Base-by-base conservation (phyloP, 75 land plant genomes). In the Azolla pinnata region DNA sequence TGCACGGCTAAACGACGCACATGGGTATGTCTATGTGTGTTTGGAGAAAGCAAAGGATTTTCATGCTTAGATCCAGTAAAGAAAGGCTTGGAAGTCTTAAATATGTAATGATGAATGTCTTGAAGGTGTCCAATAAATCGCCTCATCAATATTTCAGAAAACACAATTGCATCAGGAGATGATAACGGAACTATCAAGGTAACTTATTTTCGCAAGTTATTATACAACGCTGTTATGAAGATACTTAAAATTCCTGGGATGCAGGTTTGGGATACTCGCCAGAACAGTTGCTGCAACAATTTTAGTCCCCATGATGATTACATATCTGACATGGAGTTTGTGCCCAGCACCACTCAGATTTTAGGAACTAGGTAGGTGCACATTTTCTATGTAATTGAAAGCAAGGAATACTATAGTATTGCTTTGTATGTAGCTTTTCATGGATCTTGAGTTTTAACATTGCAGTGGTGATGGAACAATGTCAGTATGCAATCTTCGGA, bases 221-320 rank as follows among this genome's bases (percentile, higher is more conserved):
- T 7, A 7, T 7, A 38, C 10, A 14, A 38, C 42, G 14, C 10
- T 7, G 42, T 38, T 14, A 38, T 38, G 42, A 38, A 38, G 10
- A 14, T 38, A 7, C 42, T 68, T 52, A 19, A 42, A n/a, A 35
- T 19, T 30, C n/a, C n/a, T 25, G 17, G 12, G 31, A 4, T 33
- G 30, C 55, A 84, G 95, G 83, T 92, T 25, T 93, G 98, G 98
- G 98, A 93, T 71, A 86, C 87, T 4, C 77, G 98, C 20, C 96
- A 93, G 51, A 87, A 82, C 52, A 49, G 68, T 49, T 88, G 96
- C 68, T 83, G 84, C 64, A 80, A 72, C 44, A 58, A 70, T 31
- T 85, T 89, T 61, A 31, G 79, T 40, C 83, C 75, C 27, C 98
- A 93, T 71, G 87, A 81, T 49, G 98, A 93, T 9, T 93, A 83